These are phyloP conservation scores for Dicorynia guianensis DNA, from an alignment of 306 rosid genomes.

Conservation along the genomic window DNA sequence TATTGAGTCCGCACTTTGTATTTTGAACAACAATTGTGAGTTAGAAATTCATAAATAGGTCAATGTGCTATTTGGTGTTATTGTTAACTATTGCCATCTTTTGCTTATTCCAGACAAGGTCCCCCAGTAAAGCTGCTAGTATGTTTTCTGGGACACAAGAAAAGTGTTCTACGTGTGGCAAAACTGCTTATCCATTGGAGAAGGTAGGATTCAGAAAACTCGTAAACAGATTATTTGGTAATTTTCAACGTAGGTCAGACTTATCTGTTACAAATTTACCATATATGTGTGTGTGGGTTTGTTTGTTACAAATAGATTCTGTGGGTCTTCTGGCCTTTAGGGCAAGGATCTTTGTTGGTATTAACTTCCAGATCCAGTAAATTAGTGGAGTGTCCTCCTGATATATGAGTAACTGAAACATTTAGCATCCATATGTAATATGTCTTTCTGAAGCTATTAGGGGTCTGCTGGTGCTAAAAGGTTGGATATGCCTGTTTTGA, in stretches of 20 bases:
- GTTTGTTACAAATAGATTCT: neutral
- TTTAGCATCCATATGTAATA: neutral
- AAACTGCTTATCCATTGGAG: constrained; percentile 86
- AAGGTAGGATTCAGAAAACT: constrained; percentile 55
- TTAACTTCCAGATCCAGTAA: constrained; percentile 1
- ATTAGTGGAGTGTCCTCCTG: neutral
- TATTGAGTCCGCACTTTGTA: neutral
- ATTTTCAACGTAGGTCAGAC: neutral
- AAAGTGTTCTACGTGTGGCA: constrained; percentile 79
- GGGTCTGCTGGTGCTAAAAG: neutral
- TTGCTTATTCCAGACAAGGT: constrained; percentile 67
- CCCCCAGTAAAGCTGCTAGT: constrained; percentile 88
- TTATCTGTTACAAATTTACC: neutral
- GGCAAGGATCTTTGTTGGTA: neutral
- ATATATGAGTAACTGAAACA: neutral
- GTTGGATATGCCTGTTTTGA: neutral
- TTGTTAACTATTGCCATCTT: constrained; percentile 35
- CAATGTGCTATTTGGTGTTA: constrained; percentile 17
- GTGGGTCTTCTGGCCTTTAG: neutral
- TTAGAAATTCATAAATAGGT: neutral
- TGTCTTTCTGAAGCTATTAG: neutral
- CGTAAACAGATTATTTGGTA: neutral
- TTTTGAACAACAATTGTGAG: constrained; percentile 27
- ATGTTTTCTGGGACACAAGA: constrained; percentile 94
- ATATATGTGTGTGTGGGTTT: no score